phyloP scores from a whole-genome alignment of 2,329 filamentous ascomycete genomes.

The Neocatenulostroma microsporum region DNA sequence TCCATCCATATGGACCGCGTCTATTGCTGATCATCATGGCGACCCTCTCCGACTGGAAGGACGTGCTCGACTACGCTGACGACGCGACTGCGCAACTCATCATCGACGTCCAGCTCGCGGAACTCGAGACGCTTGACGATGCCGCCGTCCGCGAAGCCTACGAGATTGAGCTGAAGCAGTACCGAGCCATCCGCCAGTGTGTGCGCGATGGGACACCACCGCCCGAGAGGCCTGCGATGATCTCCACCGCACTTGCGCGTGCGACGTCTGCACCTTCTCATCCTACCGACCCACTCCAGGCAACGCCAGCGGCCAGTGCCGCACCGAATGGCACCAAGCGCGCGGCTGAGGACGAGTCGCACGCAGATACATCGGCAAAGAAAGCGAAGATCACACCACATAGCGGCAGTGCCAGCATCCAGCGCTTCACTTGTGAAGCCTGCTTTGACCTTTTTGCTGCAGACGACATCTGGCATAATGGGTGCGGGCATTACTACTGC shows the following conservation, averaged over 20 bases:
- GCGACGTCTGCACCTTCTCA: too few species aligned
- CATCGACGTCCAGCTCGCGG: slow-evolving; percentile 1
- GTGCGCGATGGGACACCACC: neutral
- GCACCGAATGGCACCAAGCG: too few species aligned
- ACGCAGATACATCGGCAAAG: too few species aligned
- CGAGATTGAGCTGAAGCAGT: neutral
- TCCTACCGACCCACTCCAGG: too few species aligned
- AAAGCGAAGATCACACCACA: slow-evolving; percentile 10
- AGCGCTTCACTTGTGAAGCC: neutral
- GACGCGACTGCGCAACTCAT: slow-evolving; percentile 4
- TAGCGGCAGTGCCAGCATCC: slow-evolving; percentile 1
- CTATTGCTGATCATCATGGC: slow-evolving; percentile 41
- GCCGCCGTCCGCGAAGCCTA: neutral
- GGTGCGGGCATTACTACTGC: slow-evolving; percentile 4
- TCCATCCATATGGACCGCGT: slow-evolving; percentile 31
- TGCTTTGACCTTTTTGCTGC: slow-evolving; percentile 1
- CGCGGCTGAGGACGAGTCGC: too few species aligned
- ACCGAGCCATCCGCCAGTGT: neutral
- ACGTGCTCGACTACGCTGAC: slow-evolving; percentile 3
- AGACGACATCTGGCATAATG: neutral
- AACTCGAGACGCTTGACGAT: neutral
- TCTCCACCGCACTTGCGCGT: too few species aligned
- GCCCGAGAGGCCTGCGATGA: neutral
- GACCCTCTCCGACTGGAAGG: neutral
- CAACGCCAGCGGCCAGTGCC: too few species aligned